These are phyloP conservation scores for Taphrina flavorubra DNA, from an alignment of 1,139 yeast species.

Conservation along the genomic window DNA sequence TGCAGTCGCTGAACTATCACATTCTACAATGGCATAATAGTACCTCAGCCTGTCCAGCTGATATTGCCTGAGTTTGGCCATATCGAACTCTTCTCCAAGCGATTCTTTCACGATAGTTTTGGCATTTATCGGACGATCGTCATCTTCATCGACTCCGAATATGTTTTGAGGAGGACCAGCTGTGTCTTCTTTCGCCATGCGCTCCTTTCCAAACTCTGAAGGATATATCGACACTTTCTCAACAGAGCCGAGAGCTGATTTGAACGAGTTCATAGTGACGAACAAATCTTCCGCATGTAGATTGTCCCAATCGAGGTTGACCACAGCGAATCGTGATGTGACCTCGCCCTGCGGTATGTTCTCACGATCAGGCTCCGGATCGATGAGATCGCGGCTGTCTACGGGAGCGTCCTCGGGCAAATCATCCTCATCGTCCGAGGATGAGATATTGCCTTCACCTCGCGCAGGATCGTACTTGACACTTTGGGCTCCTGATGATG, in stretches of 20 bases:
- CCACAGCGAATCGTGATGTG: constrained; percentile 80
- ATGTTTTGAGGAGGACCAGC: constrained; percentile 93
- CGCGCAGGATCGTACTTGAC: constrained; percentile 66
- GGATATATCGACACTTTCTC: constrained; percentile 79
- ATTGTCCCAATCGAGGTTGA: constrained; percentile 97
- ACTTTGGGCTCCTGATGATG: constrained; percentile 47
- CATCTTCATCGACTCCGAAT: constrained; percentile 58
- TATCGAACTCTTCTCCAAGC: constrained; percentile 58
- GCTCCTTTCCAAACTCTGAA: constrained; percentile 90
- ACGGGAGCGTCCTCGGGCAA: constrained; percentile 54
- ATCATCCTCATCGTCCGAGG: constrained; percentile 53
- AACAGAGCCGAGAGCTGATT: constrained; percentile 76
- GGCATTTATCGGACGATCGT: constrained; percentile 48
- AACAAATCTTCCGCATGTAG: constrained; percentile 80
- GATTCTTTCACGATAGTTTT: constrained; percentile 51
- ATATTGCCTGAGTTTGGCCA: constrained; percentile 65
- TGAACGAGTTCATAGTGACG: constrained; percentile 88
- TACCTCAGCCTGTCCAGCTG: constrained; percentile 81
- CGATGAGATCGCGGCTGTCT: constrained; percentile 54
- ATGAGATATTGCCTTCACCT: constrained; percentile 64
- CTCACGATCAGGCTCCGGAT: constrained; percentile 63
- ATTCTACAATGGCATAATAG: constrained; percentile 88
- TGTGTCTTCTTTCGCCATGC: constrained; percentile 84
- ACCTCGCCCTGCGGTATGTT: constrained; percentile 88
- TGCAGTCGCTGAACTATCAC: constrained; percentile 78